These are phyloP conservation scores for Venustampulla echinocandica DNA, from an alignment of 495 filamentous ascomycete species.

Conservation along the genomic window DNA sequence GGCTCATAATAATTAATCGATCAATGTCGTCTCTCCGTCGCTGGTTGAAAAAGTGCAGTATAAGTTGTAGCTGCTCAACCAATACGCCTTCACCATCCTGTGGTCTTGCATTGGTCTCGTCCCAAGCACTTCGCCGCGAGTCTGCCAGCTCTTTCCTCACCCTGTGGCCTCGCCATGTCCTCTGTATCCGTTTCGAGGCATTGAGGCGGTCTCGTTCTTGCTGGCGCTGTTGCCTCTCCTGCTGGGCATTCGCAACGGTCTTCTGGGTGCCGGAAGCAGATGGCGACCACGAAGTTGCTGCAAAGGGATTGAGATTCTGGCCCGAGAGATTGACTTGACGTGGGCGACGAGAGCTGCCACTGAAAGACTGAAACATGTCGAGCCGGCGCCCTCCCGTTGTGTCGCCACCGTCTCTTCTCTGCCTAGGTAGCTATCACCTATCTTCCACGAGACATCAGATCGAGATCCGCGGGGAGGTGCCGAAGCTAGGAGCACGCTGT, in stretches of 20 bases:
- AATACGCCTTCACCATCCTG: constrained; percentile 18
- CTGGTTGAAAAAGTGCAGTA: constrained; percentile 26
- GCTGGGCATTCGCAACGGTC: constrained; percentile 76
- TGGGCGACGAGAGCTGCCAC: constrained; percentile 71
- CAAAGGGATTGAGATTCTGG: constrained; percentile 68
- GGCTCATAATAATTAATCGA: constrained; percentile 14
- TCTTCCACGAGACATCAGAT: constrained; percentile 14
- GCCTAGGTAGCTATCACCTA: constrained; percentile 7
- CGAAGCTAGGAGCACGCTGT: too few species aligned
- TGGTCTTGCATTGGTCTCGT: constrained; percentile 29
- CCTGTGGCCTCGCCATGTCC: constrained; percentile 72
- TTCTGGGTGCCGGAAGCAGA: constrained; percentile 53
- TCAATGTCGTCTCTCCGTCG: constrained; percentile 17
- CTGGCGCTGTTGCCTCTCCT: constrained; percentile 71
- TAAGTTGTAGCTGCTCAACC: constrained; percentile 19
- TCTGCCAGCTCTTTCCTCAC: constrained; percentile 48
- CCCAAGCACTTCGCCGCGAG: constrained; percentile 59
- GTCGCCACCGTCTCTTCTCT: background rate
- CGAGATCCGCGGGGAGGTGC: background rate
- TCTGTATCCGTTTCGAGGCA: constrained; percentile 67
- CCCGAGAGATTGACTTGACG: constrained; percentile 93
- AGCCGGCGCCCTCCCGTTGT: background rate
- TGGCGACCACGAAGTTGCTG: constrained; percentile 40
- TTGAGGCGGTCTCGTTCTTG: constrained; percentile 71
- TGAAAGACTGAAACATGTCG: constrained; percentile 83